These are phyloP conservation scores for Neofusicoccum parvum DNA, from an alignment of 2,329 filamentous ascomycete genomes.

Conservation along the genomic window DNA sequence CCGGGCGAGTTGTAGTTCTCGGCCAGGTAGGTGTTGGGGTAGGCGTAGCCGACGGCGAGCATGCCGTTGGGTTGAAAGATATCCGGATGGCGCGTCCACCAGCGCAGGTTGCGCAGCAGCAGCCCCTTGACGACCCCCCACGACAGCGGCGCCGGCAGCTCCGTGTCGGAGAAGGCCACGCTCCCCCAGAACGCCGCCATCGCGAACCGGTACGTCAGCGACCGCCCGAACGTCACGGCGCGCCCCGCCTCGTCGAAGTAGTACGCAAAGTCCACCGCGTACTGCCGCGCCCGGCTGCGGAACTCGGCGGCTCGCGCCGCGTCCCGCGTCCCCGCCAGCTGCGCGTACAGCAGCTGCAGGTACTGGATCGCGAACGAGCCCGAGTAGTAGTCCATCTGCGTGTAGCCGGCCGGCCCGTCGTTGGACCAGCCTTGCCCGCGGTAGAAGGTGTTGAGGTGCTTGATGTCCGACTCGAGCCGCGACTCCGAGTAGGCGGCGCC, in stretches of 20 bases:
- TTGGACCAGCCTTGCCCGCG: conserved; percentile 83
- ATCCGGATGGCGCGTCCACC: conserved; percentile 75
- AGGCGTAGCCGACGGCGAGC: conserved; percentile 74
- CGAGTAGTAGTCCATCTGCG: conserved; percentile 86
- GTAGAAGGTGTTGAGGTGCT: conserved; percentile 78
- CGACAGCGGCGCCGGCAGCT: conserved; percentile 69
- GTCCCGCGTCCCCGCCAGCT: conserved; percentile 67
- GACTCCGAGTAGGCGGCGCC: conserved; percentile 70
- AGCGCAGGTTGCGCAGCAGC: conserved; percentile 71
- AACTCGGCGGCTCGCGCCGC: conserved; percentile 69
- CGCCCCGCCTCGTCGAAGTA: conserved; percentile 74
- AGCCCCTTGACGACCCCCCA: conserved; percentile 82
- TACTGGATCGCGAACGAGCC: conserved; percentile 83
- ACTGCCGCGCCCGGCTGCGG: conserved; percentile 65
- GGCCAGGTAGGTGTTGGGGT: conserved; percentile 79
- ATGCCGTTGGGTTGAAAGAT: conserved; percentile 78
- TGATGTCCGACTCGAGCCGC: conserved; percentile 72
- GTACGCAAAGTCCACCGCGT: conserved; percentile 71
- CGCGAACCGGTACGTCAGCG: conserved; percentile 79
- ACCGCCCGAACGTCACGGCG: conserved; percentile 75
- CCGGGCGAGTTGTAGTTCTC: conserved; percentile 84
- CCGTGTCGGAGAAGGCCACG: conserved; percentile 73
- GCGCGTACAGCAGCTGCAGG: conserved; percentile 74
- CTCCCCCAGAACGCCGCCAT: conserved; percentile 86
- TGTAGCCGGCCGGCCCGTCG: conserved; percentile 75